These are phyloP conservation scores for Xylaria sp. DNA, from an alignment of 2,329 filamentous ascomycete genomes.

Conservation along the genomic window DNA sequence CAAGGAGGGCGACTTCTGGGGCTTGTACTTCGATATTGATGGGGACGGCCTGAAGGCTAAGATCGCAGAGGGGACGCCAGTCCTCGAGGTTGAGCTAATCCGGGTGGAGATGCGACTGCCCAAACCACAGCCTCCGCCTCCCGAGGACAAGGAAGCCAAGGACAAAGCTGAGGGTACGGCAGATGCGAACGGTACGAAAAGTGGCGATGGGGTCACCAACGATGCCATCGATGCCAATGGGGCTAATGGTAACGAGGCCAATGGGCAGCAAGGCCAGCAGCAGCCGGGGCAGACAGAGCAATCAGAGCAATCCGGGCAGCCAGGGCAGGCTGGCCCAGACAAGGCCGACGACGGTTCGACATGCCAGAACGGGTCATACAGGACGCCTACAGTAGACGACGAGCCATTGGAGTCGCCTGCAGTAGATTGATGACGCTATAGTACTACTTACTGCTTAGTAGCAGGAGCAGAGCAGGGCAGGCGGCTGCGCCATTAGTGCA, in stretches of 20 bases:
- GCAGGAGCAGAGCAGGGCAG: not conserved
- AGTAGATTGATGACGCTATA: slow-evolving; percentile 39
- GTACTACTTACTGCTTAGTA: not conserved
- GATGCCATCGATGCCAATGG: not conserved
- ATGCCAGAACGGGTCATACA: slow-evolving; percentile 21
- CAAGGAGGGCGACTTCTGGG: slow-evolving; percentile 58
- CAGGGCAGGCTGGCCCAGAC: slow-evolving; percentile 8
- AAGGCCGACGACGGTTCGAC: slow-evolving; percentile 27
- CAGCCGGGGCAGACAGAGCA: not conserved
- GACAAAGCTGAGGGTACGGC: slow-evolving; percentile 16
- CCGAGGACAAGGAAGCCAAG: slow-evolving; percentile 25
- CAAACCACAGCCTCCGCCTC: slow-evolving; percentile 32
- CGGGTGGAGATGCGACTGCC: slow-evolving; percentile 59
- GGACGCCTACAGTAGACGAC: slow-evolving; percentile 17
- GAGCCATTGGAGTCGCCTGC: slow-evolving; percentile 41
- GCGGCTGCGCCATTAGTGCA: too few relatives aligned
- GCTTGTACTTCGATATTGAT: slow-evolving; percentile 60
- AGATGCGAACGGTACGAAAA: slow-evolving; percentile 21
- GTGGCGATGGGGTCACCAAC: not conserved
- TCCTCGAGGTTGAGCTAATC: slow-evolving; percentile 65
- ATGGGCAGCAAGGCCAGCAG: not conserved
- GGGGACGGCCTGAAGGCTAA: slow-evolving; percentile 58
- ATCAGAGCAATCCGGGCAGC: not conserved
- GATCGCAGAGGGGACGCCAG: slow-evolving; percentile 56
- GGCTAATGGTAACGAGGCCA: not conserved